A percentile compares a stretch with the other conserved stretches of the same genome.
These are phyloP conservation scores for Chlamydomonas schloesseri DNA, from an alignment of 139 green algal species.

Conservation along the genomic window DNA sequence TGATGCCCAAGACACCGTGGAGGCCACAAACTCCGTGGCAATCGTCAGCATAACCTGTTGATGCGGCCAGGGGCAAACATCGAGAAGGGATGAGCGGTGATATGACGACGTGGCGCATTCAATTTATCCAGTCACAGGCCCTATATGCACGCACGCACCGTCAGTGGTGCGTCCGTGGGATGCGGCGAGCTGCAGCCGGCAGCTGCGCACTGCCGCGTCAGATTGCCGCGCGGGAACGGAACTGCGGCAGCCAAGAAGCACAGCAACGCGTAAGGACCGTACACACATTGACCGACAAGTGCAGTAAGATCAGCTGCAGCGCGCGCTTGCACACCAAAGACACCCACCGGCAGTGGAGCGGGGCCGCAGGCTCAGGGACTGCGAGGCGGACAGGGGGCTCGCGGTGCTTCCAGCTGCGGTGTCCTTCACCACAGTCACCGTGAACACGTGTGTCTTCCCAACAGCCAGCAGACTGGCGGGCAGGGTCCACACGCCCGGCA, in stretches of 20 bases:
- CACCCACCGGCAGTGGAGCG: not conserved
- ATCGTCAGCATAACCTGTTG: not conserved
- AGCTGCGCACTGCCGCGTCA: constrained; percentile 3
- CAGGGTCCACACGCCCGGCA: not conserved
- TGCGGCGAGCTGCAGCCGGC: constrained; percentile 12
- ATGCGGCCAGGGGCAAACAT: too few species aligned
- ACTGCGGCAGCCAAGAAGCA: too few species aligned
- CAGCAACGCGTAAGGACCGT: too few species aligned
- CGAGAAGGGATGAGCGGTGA: too few species aligned
- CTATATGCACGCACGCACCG: too few species aligned
- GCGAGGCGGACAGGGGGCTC: not conserved
- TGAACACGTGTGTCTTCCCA: not conserved
- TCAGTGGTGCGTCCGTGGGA: not conserved
- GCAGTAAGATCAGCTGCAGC: too few species aligned
- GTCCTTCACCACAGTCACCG: constrained; percentile 9
- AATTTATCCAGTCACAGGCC: too few species aligned
- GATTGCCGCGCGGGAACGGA: constrained; percentile 14
- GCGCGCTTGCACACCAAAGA: too few species aligned
- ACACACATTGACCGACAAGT: too few species aligned
- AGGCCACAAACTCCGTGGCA: not conserved
- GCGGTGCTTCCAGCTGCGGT: not conserved
- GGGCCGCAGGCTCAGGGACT: not conserved
- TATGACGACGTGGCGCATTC: too few species aligned
- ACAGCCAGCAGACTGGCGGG: not conserved
- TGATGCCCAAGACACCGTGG: not conserved